Evolutionary conservation across 495 filamentous ascomycete genomes (phyloP).

Genomic region (Usnea hakonensis): DNA sequence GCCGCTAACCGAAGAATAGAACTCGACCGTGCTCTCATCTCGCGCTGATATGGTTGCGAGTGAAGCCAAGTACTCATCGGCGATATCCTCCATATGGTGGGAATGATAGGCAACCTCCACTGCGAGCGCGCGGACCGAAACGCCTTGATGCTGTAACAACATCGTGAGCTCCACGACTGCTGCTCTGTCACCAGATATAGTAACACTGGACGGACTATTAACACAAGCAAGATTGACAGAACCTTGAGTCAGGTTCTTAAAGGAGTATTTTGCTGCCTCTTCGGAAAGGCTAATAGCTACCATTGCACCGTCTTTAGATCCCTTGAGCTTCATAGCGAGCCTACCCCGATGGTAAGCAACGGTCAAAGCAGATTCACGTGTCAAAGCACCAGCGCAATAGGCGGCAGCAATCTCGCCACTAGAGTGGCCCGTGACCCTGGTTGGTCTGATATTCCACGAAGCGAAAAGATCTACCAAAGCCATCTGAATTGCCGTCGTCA

Average conservation of each 20-base stretch:
- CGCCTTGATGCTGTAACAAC: neutral
- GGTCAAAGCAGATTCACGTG: slow-evolving; percentile 15
- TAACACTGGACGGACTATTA: slow-evolving; percentile 31
- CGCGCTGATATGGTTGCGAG: neutral
- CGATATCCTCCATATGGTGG: slow-evolving; percentile 34
- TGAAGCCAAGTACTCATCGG: slow-evolving; percentile 1
- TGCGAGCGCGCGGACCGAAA: slow-evolving; percentile 11
- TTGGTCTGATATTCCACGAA: slow-evolving; percentile 21
- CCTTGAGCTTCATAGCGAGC: slow-evolving; percentile 5
- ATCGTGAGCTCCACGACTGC: slow-evolving; percentile 18
- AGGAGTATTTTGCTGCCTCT: slow-evolving; percentile 14
- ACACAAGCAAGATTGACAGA: slow-evolving; percentile 25
- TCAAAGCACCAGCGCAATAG: slow-evolving; percentile 42
- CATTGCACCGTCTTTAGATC: slow-evolving; percentile 10
- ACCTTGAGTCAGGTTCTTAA: slow-evolving; percentile 20
- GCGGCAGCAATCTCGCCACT: slow-evolving; percentile 52
- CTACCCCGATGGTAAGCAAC: slow-evolving; percentile 30
- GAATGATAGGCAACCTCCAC: slow-evolving; percentile 36
- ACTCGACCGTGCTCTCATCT: neutral
- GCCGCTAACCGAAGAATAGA: slow-evolving; percentile 5
- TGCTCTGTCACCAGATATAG: slow-evolving; percentile 26
- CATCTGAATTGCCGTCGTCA: slow-evolving; percentile 30
- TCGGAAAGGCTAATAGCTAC: slow-evolving; percentile 11
- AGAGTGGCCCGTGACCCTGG: slow-evolving; percentile 38
- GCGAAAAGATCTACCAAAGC: slow-evolving; percentile 26